A percentile compares a stretch with the other conserved stretches of the same genome.
phyloP scores from a whole-genome alignment of 1,284 basidiomycete species.

The Tilletia indica region DNA sequence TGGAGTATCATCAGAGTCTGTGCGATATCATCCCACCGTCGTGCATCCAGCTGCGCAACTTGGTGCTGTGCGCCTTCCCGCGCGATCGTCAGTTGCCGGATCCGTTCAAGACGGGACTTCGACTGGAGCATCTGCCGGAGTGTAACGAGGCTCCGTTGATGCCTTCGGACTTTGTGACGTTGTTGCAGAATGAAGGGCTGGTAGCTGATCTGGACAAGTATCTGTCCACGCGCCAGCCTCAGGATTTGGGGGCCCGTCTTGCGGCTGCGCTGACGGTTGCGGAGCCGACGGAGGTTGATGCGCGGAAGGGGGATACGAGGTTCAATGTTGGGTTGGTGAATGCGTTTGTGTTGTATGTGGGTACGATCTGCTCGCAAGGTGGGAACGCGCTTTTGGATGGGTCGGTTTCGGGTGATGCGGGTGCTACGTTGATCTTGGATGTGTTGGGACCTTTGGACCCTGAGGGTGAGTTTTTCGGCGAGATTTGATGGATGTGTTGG shows the following conservation, averaged over 20 bases:
- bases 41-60: constrained; percentile 94
- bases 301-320: constrained; percentile 59
- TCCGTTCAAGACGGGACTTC: constrained; percentile 64
- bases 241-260: background rate
- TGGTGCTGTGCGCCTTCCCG: constrained; percentile 96
- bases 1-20: constrained; percentile 92
- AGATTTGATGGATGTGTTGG: background rate
- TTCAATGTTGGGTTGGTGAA: constrained; percentile 88
- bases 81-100: constrained; percentile 76
- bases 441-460: constrained; percentile 79
- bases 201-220: constrained; percentile 63
- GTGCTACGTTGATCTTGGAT: constrained; percentile 46
- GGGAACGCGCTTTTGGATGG: background rate
- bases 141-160: constrained; percentile 86
- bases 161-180: constrained; percentile 69
- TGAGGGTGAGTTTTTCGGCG: constrained; percentile 65
- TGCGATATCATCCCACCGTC: constrained; percentile 87
- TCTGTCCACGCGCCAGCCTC: constrained; percentile 59
- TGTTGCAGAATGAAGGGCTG: constrained; percentile 76
- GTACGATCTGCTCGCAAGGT: constrained; percentile 62
- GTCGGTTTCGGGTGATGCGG: background rate
- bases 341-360: constrained; percentile 89
- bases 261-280: constrained; percentile 6
- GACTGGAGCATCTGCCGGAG: constrained; percentile 70
- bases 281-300: constrained; percentile 19